Evolutionary conservation across 106 monocot genomes (phyloP), one percentile per base, ranked within the genome.

Genomic region (Dioscorea dumetorum): DNA sequence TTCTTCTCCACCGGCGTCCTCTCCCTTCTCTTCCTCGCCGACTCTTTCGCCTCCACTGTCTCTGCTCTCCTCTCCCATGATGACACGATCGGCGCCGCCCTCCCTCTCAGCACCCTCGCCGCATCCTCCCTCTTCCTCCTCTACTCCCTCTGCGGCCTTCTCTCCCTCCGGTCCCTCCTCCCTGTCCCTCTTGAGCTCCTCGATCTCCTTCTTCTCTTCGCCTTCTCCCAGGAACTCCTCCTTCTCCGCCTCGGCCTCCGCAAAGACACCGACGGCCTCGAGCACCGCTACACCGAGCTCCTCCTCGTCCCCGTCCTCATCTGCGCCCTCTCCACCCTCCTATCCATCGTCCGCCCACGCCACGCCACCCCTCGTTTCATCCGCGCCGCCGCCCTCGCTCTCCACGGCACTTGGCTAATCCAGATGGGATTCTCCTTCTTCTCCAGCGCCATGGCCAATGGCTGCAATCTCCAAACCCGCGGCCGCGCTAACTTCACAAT

Each of bases 391-490:
- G 91, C 82, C 24, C 74, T 92, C 6, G 80, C 75, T 13, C 77
- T 92, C 50, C 92, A 97, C 7, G 97, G 97, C 14, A 84, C 97
- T 33, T 97, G 97, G 97, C 66, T 97, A 14, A 14, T 97, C 22
- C 97, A 97, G 80, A 97, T 87, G 80, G 92, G 71, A 0, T 91
- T 97, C 79, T 97, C 92, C 34, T 83, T 97, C 80, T 97, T 97
- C 72, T 79, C 97, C 60, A 78, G 53, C 48, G 82, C 74, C n/a
- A 60, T 97, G 23, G 74, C 92, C 14, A 76, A 90, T 58, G 97
- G 92, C 1, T 97, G 97, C 66, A 20, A 33, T 21, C 68, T 92
- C 48, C 84, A 79, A 28, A 34, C 32, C 16, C 41, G 72, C 49
- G 75, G 81, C 71, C 58, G 80, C 24, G 64, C 71, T 0, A 70